Conservation (phyloP, 352 stramenopile genomes). For the Poterioochromonas sp. region DNA sequence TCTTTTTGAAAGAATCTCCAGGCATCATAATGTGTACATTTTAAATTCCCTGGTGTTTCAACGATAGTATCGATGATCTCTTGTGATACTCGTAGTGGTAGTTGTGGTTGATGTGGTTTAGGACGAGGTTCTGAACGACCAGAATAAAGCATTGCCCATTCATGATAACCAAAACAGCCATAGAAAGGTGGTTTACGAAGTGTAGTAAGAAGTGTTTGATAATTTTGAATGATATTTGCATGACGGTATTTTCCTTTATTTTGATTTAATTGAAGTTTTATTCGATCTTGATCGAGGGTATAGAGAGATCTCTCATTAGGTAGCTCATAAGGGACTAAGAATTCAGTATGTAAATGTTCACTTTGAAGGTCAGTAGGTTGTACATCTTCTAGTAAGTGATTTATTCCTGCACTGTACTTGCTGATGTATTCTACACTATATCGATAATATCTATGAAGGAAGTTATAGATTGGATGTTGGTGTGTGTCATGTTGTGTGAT, state of each 20-base stretch:
- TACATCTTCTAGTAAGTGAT: neutral
- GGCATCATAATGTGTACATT: conserved; percentile 25
- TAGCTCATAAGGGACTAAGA: neutral
- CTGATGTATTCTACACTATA: neutral
- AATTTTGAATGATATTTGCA: neutral
- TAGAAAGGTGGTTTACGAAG: neutral
- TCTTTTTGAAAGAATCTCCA: conserved; percentile 7
- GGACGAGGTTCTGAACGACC: neutral
- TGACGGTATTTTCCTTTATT: neutral
- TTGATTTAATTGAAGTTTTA: neutral
- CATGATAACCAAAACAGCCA: conserved; percentile 12
- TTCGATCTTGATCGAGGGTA: neutral
- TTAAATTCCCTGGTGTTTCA: neutral
- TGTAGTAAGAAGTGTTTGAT: neutral
- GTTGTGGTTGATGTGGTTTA: neutral
- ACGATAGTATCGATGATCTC: neutral
- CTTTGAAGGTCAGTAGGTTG: neutral
- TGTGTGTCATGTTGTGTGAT: neutral
- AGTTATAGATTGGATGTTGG: conserved; percentile 18
- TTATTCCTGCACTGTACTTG: neutral
- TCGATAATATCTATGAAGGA: neutral
- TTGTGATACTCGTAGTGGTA: conserved; percentile 2
- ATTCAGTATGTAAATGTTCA: neutral
- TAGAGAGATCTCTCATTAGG: neutral
- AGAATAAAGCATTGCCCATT: conserved; percentile 28